Base-by-base conservation (phyloP, 345 rosid species). In the Salix udensis region DNA sequence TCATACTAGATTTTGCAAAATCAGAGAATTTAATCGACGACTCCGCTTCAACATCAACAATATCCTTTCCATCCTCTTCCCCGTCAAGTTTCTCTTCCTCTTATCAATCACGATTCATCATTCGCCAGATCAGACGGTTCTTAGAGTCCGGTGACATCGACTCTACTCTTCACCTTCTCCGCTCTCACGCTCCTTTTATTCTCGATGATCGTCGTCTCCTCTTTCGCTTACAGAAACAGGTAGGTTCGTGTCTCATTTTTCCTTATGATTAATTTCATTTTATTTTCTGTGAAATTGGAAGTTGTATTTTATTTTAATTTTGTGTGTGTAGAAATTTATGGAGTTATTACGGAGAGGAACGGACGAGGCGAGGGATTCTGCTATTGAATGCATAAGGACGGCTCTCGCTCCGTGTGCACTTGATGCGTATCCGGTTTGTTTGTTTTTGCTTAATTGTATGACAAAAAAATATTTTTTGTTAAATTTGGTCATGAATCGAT, bases 361-460 rank as follows among this genome's bases (percentile, higher is more conserved):
- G 4, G 55, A 74, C 6, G 90, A 93, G 80, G 96, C 82, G 64
- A 86, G 91, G 61, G 82, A 82, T 73, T 86, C 87, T 67, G 98
- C 98, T 16, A 90, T 95, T 83, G 76, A 70, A 74, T 93, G 93
- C 88, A 83, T 89, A 78, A 89, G 98, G 86, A 93, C 87, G 23
- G 85, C 78, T 78, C 93, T 95, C 77, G 98, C 98, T 71, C 98
- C 98, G 5, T 95, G 91, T 87, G 98, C 98, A 75, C 97, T 95
- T 72, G 91, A 93, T 83, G 98, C 98, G 30, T 95, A 95, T 85
- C 98, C 98, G 84, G 98, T 95, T 12, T 15, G 69, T 73, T 24
- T 64, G 11, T 31, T 65, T 60, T 65, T 9, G 46, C 13, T 19
- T 28, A 46, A 12, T 46, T 46, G 4, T 46, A 46, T 46, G 52